These are phyloP conservation scores for Candida palmyrensis DNA, from an alignment of 805 yeast genomes.

Conservation along the genomic window DNA sequence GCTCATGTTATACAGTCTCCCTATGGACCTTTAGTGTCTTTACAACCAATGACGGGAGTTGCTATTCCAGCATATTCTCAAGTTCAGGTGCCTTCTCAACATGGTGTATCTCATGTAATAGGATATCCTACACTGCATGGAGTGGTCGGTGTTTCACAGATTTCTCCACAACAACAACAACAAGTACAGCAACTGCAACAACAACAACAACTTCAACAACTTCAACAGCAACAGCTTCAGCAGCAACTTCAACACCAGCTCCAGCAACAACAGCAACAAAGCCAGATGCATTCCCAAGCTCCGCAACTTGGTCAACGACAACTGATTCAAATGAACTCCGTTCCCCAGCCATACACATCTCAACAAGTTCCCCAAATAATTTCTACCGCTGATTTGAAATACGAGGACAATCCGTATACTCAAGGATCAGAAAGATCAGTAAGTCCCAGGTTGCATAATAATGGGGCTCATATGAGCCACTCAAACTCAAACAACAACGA, in stretches of 20 bases:
- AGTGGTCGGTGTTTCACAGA: slow-evolving; percentile 1
- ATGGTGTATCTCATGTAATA: slow-evolving; percentile 1
- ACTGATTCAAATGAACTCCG: slow-evolving; percentile 1
- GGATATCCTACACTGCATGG: slow-evolving; percentile 4
- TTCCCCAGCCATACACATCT: slow-evolving; percentile 3
- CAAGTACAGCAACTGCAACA: slow-evolving; percentile 10
- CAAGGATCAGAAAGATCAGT: background rate
- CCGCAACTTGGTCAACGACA: slow-evolving; percentile 8
- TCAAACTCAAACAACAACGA: background rate
- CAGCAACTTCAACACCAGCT: slow-evolving; percentile 7
- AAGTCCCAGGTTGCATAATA: slow-evolving; percentile 1
- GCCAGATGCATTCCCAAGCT: slow-evolving; percentile 12
- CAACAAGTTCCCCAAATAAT: slow-evolving; percentile 1
- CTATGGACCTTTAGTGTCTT: slow-evolving; percentile 21
- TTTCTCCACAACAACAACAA: slow-evolving; percentile 6
- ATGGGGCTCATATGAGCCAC: too few relatives aligned
- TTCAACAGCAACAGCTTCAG: slow-evolving; percentile 2
- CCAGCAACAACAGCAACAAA: slow-evolving; percentile 6
- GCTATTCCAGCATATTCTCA: slow-evolving; percentile 2
- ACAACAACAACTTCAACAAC: slow-evolving; percentile 9
- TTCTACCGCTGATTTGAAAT: slow-evolving; percentile 1
- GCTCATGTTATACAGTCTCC: slow-evolving; percentile 19
- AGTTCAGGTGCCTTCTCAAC: slow-evolving; percentile 1
- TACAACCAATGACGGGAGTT: slow-evolving; percentile 13
- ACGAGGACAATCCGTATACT: background rate